phyloP scores from a whole-genome alignment of 2,329 filamentous ascomycete genomes.

The Cladorrhinum sp. region DNA sequence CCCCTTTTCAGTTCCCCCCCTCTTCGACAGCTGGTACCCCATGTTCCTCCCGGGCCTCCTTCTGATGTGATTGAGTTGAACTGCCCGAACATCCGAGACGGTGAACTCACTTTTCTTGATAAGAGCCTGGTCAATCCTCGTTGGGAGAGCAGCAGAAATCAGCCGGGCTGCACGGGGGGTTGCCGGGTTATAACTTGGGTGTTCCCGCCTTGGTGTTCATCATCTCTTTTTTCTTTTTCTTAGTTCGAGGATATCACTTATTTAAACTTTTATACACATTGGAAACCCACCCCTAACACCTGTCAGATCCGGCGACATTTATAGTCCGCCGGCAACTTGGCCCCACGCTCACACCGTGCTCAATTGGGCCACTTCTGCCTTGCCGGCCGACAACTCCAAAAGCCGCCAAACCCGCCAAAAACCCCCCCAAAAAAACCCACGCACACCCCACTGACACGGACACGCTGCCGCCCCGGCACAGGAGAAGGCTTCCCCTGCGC shows the following conservation, averaged over 20 bases:
- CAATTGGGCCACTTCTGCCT: slow-evolving; percentile 5
- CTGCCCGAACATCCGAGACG: not conserved
- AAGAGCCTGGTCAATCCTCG: not conserved
- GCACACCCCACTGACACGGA: not conserved
- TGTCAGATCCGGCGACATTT: not conserved
- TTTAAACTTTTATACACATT: not conserved
- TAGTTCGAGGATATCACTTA: not conserved
- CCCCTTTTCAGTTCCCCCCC: not conserved
- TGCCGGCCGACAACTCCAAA: slow-evolving; percentile 3
- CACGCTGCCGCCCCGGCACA: slow-evolving; percentile 1
- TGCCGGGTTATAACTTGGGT: not conserved
- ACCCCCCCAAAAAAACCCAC: too few species aligned
- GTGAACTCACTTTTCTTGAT: not conserved
- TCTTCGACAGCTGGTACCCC: not conserved
- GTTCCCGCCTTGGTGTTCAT: not conserved
- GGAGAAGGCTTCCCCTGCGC: not conserved
- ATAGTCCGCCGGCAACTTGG: not conserved
- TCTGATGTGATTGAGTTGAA: not conserved
- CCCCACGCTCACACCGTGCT: not conserved
- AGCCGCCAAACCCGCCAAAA: not conserved
- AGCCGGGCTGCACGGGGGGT: not conserved
- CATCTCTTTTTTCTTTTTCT: not conserved
- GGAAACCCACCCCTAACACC: not conserved
- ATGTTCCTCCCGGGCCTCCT: not conserved
- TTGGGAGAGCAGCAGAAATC: not conserved